Base-by-base conservation (phyloP, 345 rosid species). In the Populus nigra region DNA sequence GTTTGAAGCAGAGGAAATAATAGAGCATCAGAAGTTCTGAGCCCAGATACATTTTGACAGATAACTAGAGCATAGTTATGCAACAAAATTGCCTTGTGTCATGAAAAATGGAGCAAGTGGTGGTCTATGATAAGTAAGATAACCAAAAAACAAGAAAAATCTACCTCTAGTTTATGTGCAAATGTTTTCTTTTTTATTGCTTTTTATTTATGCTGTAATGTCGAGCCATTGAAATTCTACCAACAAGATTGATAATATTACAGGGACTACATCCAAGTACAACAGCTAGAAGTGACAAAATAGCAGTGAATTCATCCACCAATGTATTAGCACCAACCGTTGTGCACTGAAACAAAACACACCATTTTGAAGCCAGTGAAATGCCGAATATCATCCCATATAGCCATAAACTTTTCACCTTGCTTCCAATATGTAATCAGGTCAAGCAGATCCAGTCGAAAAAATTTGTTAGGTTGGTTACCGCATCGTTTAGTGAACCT, bases 371-470 rank as follows among this genome's bases (percentile, higher is more conserved):
- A 16, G 27, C 35, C 50, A 45, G 0, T 70, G 66, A 63, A 66
- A 38, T 23, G 65, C 20, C 65, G 68, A 36, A 74, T 25, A 71
- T 11, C 69, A 65, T 63, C 17, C 33, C n/a, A 70, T 29, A 78
- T 38, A 35, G 65, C 29, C 49, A 78, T 5, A 49, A 69, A 72
- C 71, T 41, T 71, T 36, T 13, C 22, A 47, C 65, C 68, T 22
- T 18, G 62, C 77, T 69, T 49, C 66, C 69, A 16, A 12, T 59
- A 16, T 45, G 35, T n/a, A 27, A 38, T 1, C 36, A 31, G 68
- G 36, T 72, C 43, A 35, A 74, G 76, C 38, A 38, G 81, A 63
- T 75, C 70, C 65, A 12, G 65, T 65, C 75, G 50, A 78, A 80
- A 83, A 22, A 53, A 53, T 35, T 29, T 25, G 53, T 22, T 36